These are phyloP conservation scores for Mucor circinelloides DNA, from an alignment of 371 early-diverging fungal genomes.

Conservation along the genomic window DNA sequence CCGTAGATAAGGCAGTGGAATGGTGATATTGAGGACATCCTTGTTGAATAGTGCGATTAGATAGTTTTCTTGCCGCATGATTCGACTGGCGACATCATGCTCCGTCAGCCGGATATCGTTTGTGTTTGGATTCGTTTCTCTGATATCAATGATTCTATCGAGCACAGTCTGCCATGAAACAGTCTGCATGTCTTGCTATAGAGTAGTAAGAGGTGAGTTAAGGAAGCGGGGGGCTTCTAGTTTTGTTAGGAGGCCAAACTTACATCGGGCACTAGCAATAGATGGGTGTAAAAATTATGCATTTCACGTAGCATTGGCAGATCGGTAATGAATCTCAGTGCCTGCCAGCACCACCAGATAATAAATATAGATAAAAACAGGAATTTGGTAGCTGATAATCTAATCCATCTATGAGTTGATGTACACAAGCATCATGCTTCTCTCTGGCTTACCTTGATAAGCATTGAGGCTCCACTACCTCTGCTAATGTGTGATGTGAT, in stretches of 20 bases:
- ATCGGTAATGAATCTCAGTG: conserved; percentile 68
- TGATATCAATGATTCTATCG: conserved; percentile 66
- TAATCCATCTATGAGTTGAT: not conserved
- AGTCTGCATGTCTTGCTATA: conserved; percentile 76
- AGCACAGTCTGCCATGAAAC: conserved; percentile 80
- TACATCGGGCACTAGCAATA: conserved; percentile 84
- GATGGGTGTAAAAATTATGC: conserved; percentile 81
- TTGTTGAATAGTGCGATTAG: conserved; percentile 94
- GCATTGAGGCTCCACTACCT: conserved; percentile 82
- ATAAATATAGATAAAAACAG: conserved; percentile 63
- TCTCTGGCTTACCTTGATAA: conserved; percentile 40
- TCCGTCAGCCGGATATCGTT: conserved; percentile 74
- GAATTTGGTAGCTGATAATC: conserved; percentile 25
- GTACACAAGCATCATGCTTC: not conserved
- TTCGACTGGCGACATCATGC: conserved; percentile 87
- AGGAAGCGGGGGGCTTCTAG: not conserved
- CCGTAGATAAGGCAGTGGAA: conserved; percentile 61
- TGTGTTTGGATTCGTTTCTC: conserved; percentile 72
- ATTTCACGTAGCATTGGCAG: conserved; percentile 77
- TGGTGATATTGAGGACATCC: conserved; percentile 78
- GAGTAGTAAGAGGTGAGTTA: too few species aligned
- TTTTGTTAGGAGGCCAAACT: conserved; percentile 1
- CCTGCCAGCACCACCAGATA: conserved; percentile 78
- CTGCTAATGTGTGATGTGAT: conserved; percentile 63
- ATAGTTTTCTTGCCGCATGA: conserved; percentile 97